Conservation (phyloP, 2,329 filamentous ascomycete species). For the Akanthomyces uredinophilus region DNA sequence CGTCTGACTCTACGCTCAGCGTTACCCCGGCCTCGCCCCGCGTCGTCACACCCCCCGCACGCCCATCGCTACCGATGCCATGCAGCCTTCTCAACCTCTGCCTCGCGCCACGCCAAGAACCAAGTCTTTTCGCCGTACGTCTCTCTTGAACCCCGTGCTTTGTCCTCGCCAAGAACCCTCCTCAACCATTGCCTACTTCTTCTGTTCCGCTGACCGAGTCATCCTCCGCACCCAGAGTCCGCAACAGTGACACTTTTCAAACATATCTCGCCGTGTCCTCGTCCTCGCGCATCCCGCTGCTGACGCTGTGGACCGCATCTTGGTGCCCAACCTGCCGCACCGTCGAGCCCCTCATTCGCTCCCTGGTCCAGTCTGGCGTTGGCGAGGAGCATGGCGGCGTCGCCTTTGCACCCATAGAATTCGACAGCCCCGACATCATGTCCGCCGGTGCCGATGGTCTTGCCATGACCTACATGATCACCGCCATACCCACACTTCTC, state of each 20-base stretch:
- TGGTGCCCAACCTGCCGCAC: slow-evolving; percentile 51
- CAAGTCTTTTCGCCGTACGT: slow-evolving; percentile 33
- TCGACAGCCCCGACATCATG: slow-evolving; percentile 55
- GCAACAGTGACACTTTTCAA: slow-evolving; percentile 48
- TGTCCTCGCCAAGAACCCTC: not conserved
- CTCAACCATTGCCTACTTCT: not conserved
- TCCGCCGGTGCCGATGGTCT: slow-evolving; percentile 30
- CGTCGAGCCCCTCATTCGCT: slow-evolving; percentile 44
- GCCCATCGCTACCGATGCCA: slow-evolving; percentile 13
- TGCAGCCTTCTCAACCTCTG: slow-evolving; percentile 22
- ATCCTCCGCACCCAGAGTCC: slow-evolving; percentile 40
- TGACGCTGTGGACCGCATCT: slow-evolving; percentile 57
- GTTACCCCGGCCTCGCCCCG: not conserved
- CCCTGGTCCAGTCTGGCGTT: slow-evolving; percentile 45
- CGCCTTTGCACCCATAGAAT: slow-evolving; percentile 49
- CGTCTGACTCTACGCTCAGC: not conserved
- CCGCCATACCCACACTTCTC: slow-evolving; percentile 51
- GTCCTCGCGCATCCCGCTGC: slow-evolving; percentile 48
- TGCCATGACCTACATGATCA: slow-evolving; percentile 54
- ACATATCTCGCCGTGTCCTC: slow-evolving; percentile 52
- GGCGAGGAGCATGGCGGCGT: slow-evolving; percentile 54
- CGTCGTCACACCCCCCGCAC: slow-evolving; percentile 6
- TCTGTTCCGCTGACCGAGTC: not conserved
- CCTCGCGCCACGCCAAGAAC: slow-evolving; percentile 19
- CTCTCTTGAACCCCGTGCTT: not conserved